Percentiles rank a stretch among this genome's conserved stretches.
Conservation (phyloP, 768 basidiomycete genomes). For the Rhodosporidiobolus sp. region DNA sequence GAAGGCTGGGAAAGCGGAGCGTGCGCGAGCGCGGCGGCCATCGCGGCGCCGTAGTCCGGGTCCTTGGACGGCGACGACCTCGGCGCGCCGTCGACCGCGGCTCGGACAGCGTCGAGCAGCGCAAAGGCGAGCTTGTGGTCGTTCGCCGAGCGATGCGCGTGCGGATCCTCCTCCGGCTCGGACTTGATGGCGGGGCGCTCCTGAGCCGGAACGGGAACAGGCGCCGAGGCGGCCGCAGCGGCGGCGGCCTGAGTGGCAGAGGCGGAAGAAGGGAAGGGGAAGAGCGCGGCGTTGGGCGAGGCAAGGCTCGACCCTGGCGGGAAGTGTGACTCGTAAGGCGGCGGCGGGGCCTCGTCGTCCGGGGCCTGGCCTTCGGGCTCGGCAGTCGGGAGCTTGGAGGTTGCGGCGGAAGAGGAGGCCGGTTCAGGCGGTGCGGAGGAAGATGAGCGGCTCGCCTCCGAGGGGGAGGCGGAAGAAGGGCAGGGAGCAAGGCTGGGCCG, state of each 20-base stretch:
- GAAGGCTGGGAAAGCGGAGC: not conserved
- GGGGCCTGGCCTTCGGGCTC: no score
- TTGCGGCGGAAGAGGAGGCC: not conserved
- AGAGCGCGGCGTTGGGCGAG: not conserved
- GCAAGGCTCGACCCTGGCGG: not conserved
- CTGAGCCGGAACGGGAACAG: no score
- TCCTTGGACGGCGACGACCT: not conserved
- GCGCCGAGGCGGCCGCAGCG: no score
- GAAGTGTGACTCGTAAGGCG: slow-evolving; percentile 22
- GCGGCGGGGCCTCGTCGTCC: not conserved
- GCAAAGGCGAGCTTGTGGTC: slow-evolving; percentile 17
- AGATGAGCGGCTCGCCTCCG: not conserved
- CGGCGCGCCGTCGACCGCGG: not conserved
- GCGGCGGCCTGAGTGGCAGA: not conserved
- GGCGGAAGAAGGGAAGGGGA: not conserved
- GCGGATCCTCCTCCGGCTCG: not conserved
- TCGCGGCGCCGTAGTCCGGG: not conserved
- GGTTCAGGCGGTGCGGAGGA: not conserved
- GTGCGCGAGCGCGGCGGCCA: not conserved
- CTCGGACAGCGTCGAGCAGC: slow-evolving; percentile 20
- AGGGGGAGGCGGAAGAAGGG: not conserved
- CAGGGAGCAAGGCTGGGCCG: no score
- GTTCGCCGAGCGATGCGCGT: not conserved
- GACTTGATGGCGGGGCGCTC: not conserved
- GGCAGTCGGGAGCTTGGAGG: not conserved